Evolutionary conservation across 441 rosid species (phyloP).

Genomic region (Brassica hybrid): DNA sequence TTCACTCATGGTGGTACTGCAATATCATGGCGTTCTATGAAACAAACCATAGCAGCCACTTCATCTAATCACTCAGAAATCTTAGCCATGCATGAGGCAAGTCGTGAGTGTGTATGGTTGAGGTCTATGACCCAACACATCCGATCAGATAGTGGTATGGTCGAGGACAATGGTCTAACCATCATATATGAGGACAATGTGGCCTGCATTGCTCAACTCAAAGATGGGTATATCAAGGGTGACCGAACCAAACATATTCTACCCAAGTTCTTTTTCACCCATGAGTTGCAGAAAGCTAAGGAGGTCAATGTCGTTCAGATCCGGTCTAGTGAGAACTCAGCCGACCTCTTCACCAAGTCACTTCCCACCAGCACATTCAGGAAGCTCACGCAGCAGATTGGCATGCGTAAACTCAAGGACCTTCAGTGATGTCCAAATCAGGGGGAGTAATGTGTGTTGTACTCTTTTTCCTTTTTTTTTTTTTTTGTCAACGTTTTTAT

Average conservation of each 20-base stretch:
- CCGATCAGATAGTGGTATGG: neutral
- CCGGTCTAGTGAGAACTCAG: neutral
- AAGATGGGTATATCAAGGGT: neutral
- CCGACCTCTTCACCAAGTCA: neutral
- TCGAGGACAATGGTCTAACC: neutral
- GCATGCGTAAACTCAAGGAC: neutral
- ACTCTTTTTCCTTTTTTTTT: neutral
- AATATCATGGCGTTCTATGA: neutral
- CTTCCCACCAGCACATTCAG: neutral
- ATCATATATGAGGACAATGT: neutral
- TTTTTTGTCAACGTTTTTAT: too few species aligned
- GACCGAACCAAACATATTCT: neutral
- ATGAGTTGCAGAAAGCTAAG: neutral
- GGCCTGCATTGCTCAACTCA: neutral
- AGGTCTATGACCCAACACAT: neutral
- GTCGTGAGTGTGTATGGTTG: neutral
- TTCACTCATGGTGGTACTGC: neutral
- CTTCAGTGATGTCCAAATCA: neutral
- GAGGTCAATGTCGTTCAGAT: neutral
- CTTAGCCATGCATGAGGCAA: neutral
- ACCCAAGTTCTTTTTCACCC: neutral
- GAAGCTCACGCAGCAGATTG: neutral
- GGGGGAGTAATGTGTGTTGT: neutral
- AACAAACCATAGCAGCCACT: neutral
- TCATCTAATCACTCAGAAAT: neutral